Evolutionary conservation across 768 basidiomycete species (phyloP).

Genomic region (Daedalea quercina): DNA sequence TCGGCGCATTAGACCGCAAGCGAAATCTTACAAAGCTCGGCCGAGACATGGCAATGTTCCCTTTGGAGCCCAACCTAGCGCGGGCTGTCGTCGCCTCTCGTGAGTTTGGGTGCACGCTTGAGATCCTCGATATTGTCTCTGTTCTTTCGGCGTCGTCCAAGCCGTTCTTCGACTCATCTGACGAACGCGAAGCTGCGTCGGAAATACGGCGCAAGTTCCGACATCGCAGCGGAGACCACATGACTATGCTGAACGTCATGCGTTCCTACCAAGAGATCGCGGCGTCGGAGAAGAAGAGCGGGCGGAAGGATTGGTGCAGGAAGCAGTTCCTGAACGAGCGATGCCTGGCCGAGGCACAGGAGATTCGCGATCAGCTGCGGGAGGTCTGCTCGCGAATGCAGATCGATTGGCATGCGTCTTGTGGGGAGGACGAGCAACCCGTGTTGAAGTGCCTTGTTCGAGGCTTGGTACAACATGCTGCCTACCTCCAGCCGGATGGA

Average conservation of each 20-base stretch:
- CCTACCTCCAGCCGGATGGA: constrained; percentile 79
- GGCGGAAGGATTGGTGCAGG: constrained; percentile 72
- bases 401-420: constrained; percentile 53
- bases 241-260: constrained; percentile 83
- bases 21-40: constrained; percentile 68
- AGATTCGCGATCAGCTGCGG: constrained; percentile 76
- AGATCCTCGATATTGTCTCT: constrained; percentile 81
- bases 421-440: constrained; percentile 51
- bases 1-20: constrained; percentile 69
- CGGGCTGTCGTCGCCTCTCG: constrained; percentile 77
- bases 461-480: constrained; percentile 80
- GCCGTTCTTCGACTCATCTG: constrained; percentile 71
- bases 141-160: constrained; percentile 76
- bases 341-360: constrained; percentile 68
- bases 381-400: constrained; percentile 52
- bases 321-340: constrained; percentile 80
- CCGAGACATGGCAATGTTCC: constrained; percentile 82
- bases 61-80: constrained; percentile 82
- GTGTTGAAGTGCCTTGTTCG: constrained; percentile 66
- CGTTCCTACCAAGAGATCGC: constrained; percentile 73
- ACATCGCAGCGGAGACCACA: constrained; percentile 84
- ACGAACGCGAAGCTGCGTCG: constrained; percentile 65
- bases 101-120: constrained; percentile 62
- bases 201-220: constrained; percentile 74
- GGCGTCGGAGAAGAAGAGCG: constrained; percentile 36